Percentiles rank a stretch among this genome's conserved stretches.
These are phyloP conservation scores for Aegilops longissima DNA, from an alignment of 176 grass and related monocot genomes.

Conservation along the genomic window DNA sequence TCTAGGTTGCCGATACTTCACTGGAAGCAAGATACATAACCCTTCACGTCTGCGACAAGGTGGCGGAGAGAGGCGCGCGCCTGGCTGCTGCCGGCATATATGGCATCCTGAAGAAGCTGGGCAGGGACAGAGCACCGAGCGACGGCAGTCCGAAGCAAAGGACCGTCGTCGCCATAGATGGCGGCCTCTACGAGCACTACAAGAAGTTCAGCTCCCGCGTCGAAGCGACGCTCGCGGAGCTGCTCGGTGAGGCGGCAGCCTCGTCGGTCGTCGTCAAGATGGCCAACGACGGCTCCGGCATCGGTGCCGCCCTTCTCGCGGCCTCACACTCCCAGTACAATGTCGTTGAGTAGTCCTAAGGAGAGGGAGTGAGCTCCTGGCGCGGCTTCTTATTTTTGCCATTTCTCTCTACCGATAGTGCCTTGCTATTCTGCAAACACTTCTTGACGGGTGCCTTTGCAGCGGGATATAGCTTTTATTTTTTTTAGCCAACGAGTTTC, in stretches of 20 bases:
- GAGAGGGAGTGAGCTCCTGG: slow-evolving; percentile 14
- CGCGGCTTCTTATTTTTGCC: not conserved
- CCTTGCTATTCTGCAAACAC: too few species aligned
- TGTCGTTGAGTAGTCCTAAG: slow-evolving; percentile 33
- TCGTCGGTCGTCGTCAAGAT: slow-evolving; percentile 65
- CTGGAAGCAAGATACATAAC: slow-evolving; percentile 77
- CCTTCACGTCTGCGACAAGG: slow-evolving; percentile 62
- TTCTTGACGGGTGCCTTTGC: too few species aligned
- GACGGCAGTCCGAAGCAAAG: slow-evolving; percentile 30
- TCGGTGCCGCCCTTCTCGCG: slow-evolving; percentile 76
- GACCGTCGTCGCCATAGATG: slow-evolving; percentile 69
- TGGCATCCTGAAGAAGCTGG: slow-evolving; percentile 82
- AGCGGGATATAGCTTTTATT: too few species aligned
- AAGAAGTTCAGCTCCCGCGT: slow-evolving; percentile 70
- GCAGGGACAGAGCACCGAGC: slow-evolving; percentile 42
- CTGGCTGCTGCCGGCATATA: slow-evolving; percentile 77
- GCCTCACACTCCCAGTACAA: slow-evolving; percentile 82
- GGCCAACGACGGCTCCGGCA: slow-evolving; percentile 85
- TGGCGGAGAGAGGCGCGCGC: slow-evolving; percentile 69
- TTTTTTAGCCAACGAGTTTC: slow-evolving; percentile 4
- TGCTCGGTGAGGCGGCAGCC: slow-evolving; percentile 61
- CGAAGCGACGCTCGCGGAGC: slow-evolving; percentile 56
- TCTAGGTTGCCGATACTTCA: slow-evolving; percentile 56
- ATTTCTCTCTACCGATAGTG: slow-evolving; percentile 10
- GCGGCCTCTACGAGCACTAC: slow-evolving; percentile 89